Evolutionary conservation across 2,329 filamentous ascomycete species (phyloP), one percentile per base, ranked within the genome.

Genomic region (Apiospora sp.): DNA sequence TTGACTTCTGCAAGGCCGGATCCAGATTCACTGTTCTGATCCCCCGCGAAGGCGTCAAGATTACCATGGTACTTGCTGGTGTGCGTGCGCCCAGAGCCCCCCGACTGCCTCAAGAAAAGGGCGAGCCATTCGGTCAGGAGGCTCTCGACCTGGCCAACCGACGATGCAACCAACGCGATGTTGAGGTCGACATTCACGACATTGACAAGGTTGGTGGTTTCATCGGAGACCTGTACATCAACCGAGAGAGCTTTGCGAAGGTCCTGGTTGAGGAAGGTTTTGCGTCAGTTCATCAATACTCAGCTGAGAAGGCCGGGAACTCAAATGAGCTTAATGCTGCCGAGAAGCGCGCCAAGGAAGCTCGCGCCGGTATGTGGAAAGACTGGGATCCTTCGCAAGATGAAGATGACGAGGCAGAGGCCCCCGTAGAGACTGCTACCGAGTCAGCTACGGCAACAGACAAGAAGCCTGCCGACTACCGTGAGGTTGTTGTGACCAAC

Each of bases 1-100:
- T 99, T 58, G 96, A 99, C 83, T 99, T 97, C 82, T 96, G 97
- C 86, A 98, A 98, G 85, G 94, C 95, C n/a, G 96, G 94, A 43
- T 97, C 95, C 54, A 91, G 96, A 76, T 99, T 98, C 83, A 97
- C 94, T 37, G 88, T 99, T 48, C 87, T 99, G 13, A 91, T 99
- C 68, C 96, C 96, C 67, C 92, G 95, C 48, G 96, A 99, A 81
- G 95, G 94, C 79, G 92, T 96, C 80, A 98, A 98, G 86, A 87
- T 99, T 74, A 99, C 96, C 1, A 92, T 99, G 81, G 95, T 99
- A 4, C 90, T 99, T 68, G 96, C 94, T 71, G 96, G 96, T 68
- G 96, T 99, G 77, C 94, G 95, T 73, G 94, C 94, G 19, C 96
- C 96, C 22, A 91, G 93, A 76, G 96, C 96, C 61, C 94, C 95